phyloP scores from a whole-genome alignment of 2,329 filamentous ascomycete species.

The Setomelanomma holmii region DNA sequence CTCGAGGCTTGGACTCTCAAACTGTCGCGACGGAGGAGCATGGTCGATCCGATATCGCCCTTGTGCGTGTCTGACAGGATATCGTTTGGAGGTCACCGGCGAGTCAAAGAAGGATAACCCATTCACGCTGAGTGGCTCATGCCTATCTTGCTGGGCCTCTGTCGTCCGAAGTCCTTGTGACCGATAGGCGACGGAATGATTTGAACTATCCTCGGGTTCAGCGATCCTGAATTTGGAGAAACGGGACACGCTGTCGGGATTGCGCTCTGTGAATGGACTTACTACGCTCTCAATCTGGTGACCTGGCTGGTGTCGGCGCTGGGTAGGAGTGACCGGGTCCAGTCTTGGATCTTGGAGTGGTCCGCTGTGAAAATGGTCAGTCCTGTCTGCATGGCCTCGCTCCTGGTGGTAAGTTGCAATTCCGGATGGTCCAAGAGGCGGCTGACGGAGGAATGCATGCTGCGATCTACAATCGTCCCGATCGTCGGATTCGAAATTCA shows the following conservation, averaged over 20 bases:
- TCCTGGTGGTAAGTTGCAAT: neutral
- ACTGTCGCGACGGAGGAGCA: constrained; percentile 2
- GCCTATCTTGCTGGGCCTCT: constrained; percentile 15
- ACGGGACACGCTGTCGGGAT: constrained; percentile 18
- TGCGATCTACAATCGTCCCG: neutral
- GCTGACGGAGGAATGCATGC: constrained; percentile 24
- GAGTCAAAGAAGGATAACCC: constrained; percentile 46
- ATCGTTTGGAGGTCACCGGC: constrained; percentile 30
- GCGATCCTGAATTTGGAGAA: constrained; percentile 21
- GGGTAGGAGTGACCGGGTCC: constrained; percentile 18
- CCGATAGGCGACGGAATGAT: constrained; percentile 36
- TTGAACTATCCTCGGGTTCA: constrained; percentile 38
- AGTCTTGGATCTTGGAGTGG: constrained; percentile 2
- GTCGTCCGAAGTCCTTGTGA: constrained; percentile 24
- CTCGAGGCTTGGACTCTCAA: constrained; percentile 15
- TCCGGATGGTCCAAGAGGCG: constrained; percentile 11
- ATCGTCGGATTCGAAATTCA: neutral
- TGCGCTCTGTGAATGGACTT: constrained; percentile 50
- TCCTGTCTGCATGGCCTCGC: neutral
- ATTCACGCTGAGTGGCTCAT: constrained; percentile 38
- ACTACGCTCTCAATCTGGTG: constrained; percentile 39
- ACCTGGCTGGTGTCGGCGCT: constrained; percentile 16
- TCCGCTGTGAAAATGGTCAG: constrained; percentile 10
- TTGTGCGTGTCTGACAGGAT: constrained; percentile 14
- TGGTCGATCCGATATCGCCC: neutral